Evolutionary conservation across 495 filamentous ascomycete species (phyloP).

Genomic region (Penicillium egyptiacum): DNA sequence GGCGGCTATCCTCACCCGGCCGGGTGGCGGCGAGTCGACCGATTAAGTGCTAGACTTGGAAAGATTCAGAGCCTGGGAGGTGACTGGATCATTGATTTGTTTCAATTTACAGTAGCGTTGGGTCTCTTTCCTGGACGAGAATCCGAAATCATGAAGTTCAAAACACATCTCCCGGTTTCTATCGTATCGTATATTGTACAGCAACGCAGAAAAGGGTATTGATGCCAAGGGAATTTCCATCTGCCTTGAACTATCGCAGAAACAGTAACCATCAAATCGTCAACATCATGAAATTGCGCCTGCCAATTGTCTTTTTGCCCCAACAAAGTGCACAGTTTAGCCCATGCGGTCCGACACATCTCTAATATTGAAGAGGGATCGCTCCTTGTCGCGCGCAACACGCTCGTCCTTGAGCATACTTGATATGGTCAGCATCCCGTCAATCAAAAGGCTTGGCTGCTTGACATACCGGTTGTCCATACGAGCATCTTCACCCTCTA

Average conservation of each 20-base stretch:
- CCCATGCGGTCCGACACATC: conserved; percentile 73
- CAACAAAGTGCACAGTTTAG: conserved; percentile 34
- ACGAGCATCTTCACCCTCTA: conserved; percentile 88
- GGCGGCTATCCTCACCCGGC: conserved; percentile 73
- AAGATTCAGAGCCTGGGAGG: conserved; percentile 11
- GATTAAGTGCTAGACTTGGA: conserved; percentile 17
- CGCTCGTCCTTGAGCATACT: conserved; percentile 95
- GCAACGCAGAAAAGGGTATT: conserved; percentile 22
- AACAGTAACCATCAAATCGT: conserved; percentile 33
- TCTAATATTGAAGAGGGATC: conserved; percentile 72
- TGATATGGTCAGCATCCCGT: conserved; percentile 10
- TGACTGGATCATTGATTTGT: conserved; percentile 19
- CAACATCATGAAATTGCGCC: conserved; percentile 30
- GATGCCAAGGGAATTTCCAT: conserved; percentile 14
- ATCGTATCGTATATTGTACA: conserved; percentile 30
- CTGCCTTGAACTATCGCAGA: conserved; percentile 16
- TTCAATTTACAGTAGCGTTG: conserved; percentile 34
- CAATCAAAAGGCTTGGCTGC: not conserved
- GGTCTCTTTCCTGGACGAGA: conserved; percentile 27
- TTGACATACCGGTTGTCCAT: conserved; percentile 62
- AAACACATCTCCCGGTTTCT: conserved; percentile 14
- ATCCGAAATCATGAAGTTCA: conserved; percentile 30
- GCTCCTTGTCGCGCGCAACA: conserved; percentile 58
- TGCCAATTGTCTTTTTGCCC: not conserved
- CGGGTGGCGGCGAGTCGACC: conserved; percentile 50